A percentile compares a stretch with the other conserved stretches of the same genome.
Evolutionary conservation across 768 basidiomycete species (phyloP).

Genomic region (Hypholoma sublateritium): DNA sequence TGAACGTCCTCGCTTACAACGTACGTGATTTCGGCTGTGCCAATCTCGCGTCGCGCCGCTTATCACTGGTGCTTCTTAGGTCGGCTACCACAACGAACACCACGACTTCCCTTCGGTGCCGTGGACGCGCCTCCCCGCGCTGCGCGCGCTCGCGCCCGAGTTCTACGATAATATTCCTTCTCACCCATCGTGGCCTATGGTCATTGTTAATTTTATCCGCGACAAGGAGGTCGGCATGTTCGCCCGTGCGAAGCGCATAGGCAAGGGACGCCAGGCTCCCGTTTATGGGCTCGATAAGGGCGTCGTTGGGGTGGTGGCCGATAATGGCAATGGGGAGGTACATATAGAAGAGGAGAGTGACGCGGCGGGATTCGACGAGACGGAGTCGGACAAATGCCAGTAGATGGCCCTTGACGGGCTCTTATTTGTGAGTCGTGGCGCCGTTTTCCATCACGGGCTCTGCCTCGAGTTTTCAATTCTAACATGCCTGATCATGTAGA

Average conservation of each 20-base stretch:
- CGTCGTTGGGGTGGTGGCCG: background rate
- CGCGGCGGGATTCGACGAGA: background rate
- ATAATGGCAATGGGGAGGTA: background rate
- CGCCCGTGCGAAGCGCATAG: conserved; percentile 77
- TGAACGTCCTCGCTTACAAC: conserved; percentile 92
- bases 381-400: conserved; percentile 5
- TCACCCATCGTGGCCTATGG: conserved; percentile 94
- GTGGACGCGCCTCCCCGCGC: conserved; percentile 89
- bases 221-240: conserved; percentile 88
- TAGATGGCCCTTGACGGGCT: background rate
- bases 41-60: background rate
- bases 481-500: no score
- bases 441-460: no score
- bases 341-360: background rate
- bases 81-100: conserved; percentile 99
- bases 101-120: conserved; percentile 97
- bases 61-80: conserved; percentile 40
- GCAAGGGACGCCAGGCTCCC: conserved; percentile 29
- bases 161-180: conserved; percentile 87
- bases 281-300: background rate
- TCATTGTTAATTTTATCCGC: conserved; percentile 91
- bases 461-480: no score
- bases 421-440: no score
- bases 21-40: conserved; percentile 42
- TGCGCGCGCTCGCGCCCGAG: conserved; percentile 84